Base-by-base conservation (phyloP, 2,329 filamentous ascomycete species). In the Fusarium globosum region DNA sequence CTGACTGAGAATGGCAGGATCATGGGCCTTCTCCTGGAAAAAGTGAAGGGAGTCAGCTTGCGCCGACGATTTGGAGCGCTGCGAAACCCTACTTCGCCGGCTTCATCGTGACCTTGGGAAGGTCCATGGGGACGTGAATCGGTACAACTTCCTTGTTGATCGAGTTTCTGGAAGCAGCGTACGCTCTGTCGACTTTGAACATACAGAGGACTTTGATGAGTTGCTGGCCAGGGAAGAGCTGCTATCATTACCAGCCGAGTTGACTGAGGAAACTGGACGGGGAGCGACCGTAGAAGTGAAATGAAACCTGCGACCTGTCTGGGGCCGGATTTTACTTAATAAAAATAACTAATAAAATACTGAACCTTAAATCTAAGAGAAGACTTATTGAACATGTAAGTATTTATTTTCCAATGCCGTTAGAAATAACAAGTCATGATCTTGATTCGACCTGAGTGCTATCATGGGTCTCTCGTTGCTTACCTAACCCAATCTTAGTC, bases 401-500 rank as follows among this genome's bases (percentile, higher is more conserved):
- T 23, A 11, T 6, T 16, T 18, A 12, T 26, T 26, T 45, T 9
- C 0, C 4, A 20, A 18, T 16, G 10, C 21, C 13, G 10, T 43
- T 1, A 12, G n/a, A 45, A 45, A 26, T 13, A 41, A 14, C 21
- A 26, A 26, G n/a, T 13, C 12, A 16, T 45, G 23, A 45, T 4
- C 12, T 43, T 14, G 1, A 23, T 23, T 42, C 14, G 3, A 15
- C 8, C 21, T 15, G 39, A 11, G 21, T 11, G 20, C 38, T 6
- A 21, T n/a, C 39, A 41, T n/a, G 21, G 23, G 18, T 28, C 3
- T 28, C 26, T 3, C 4, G 10, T 20, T 9, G 53, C 48, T 73
- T 66, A 72, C 52, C 18, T 73, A 72, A 70, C 21, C 38, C 45
- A 48, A 6, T 43, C 56, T 74, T 71, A 71, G 70, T 73, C 73